These are phyloP conservation scores for Ustilago nuda DNA, from an alignment of 1,284 basidiomycete species.

Conservation along the genomic window DNA sequence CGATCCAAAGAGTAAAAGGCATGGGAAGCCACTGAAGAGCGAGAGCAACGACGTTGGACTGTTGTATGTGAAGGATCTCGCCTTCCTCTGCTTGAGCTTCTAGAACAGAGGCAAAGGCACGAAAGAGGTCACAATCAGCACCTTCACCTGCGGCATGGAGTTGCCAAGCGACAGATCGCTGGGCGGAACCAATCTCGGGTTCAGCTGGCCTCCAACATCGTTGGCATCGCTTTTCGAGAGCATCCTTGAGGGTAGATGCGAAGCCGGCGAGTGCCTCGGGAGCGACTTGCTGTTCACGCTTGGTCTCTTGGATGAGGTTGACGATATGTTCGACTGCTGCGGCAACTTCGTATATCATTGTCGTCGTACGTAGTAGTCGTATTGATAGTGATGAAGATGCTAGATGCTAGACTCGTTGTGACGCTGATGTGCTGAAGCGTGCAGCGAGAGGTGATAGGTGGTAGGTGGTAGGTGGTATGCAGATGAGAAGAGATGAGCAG, in stretches of 20 bases:
- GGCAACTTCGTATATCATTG: constrained; percentile 54
- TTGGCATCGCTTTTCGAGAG: constrained; percentile 43
- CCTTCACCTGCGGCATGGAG: constrained; percentile 54
- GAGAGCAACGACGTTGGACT: constrained; percentile 19
- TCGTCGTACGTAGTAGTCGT: neutral
- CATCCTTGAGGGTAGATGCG: constrained; percentile 45
- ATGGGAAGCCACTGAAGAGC: constrained; percentile 39
- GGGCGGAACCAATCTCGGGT: constrained; percentile 49
- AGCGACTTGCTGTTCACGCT: constrained; percentile 16
- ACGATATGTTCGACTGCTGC: constrained; percentile 49
- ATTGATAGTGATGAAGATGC: neutral
- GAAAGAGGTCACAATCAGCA: constrained; percentile 38
- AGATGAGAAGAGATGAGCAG: neutral
- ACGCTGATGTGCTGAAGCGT: constrained; percentile 1
- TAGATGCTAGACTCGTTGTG: neutral
- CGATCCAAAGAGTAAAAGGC: constrained; percentile 60
- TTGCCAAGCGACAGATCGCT: constrained; percentile 52
- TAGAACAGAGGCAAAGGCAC: constrained; percentile 39
- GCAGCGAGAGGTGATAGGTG: neutral
- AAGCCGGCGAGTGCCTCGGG: constrained; percentile 36
- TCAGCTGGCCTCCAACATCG: constrained; percentile 35
- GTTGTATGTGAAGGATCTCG: constrained; percentile 22
- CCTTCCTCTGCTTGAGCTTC: constrained; percentile 29
- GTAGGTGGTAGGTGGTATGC: neutral
- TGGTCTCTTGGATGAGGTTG: constrained; percentile 21